These are phyloP conservation scores for Claviceps maximensis DNA, from an alignment of 2,329 filamentous ascomycete species.

Conservation along the genomic window DNA sequence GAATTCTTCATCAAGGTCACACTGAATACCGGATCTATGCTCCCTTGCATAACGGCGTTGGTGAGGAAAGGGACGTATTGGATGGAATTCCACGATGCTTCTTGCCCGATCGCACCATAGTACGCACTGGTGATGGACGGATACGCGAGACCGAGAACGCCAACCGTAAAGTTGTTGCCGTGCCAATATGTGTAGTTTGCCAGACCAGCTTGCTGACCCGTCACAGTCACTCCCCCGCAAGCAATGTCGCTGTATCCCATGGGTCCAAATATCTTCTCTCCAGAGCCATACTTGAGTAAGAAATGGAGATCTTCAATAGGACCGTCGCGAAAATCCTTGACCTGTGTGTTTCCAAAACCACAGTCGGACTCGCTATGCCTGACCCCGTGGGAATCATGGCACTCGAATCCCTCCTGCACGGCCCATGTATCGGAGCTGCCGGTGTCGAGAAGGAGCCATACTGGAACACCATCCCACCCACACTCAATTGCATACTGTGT, in stretches of 20 bases:
- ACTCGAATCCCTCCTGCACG: constrained; percentile 26
- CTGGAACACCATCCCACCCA: constrained; percentile 23
- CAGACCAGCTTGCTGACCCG: constrained; percentile 33
- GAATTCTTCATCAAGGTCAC: constrained; percentile 34
- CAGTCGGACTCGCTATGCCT: constrained; percentile 21
- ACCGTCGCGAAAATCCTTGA: constrained; percentile 27
- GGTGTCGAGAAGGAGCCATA: constrained; percentile 35
- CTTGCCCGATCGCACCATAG: constrained; percentile 24
- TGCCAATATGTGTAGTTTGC: constrained; percentile 37
- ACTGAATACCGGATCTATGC: constrained; percentile 32
- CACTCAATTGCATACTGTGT: constrained; percentile 30
- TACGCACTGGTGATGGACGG: constrained; percentile 36
- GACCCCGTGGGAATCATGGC: constrained; percentile 23
- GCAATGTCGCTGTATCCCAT: constrained; percentile 34
- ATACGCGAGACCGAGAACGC: constrained; percentile 37
- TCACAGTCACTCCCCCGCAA: constrained; percentile 31
- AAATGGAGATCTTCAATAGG: constrained; percentile 30
- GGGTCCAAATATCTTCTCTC: constrained; percentile 32
- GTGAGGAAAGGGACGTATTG: constrained; percentile 36
- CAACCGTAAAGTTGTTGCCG: constrained; percentile 38
- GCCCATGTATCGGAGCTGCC: constrained; percentile 41
- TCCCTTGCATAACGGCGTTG: constrained; percentile 32
- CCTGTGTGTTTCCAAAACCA: constrained; percentile 26
- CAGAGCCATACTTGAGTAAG: constrained; percentile 32
- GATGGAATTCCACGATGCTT: constrained; percentile 23